Evolutionary conservation across 2,329 filamentous ascomycete genomes (phyloP), one percentile per base, ranked within the genome.

Genomic region (Diplocarpon mali): DNA sequence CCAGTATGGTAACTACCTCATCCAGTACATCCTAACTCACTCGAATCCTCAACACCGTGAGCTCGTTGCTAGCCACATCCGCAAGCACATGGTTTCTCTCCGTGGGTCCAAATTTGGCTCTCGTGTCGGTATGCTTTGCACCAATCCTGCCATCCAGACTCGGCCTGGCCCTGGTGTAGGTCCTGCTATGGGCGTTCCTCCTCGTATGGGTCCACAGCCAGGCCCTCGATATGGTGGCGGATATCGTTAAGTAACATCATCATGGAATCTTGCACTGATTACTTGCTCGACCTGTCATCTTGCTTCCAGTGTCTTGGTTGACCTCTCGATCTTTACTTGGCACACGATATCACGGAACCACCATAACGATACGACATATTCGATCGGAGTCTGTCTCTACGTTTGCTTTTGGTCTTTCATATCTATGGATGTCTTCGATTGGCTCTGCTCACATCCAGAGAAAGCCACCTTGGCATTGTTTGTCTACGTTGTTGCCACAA

Each of bases 1-100:
- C 63, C 93, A 98, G 65, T 98, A 96, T 61, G 92, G 92, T 57
- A 98, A 98, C 68, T 98, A 98, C 61, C 75, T 98, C 52, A 85
- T 98, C 52, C 92, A 98, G 65, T 95, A 93, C 77, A 92, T 98
- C 60, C 72, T 98, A 60, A 89, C 87, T 57, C 85, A 95, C 62
- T 83, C 87, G 49, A 79, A 81, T 46, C 72, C 83, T 44, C 87
- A 93, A 63, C 92, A 96, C 63, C 85, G 88, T 47, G 93, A 98
- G 62, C 71, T 94, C 53, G 92, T 98, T 53, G 88, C 89, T 38
- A 81, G 80, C 45, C 92, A 98, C 62, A 94, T 98, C 58, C 84
- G 87, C 57, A 96, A 96, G 75, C 92, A 98, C 66, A 98, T 98
- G 92, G 92, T 98, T 8, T 98, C 92, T 45, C 83, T 98, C 39